Base-by-base conservation (phyloP, 352 stramenopile species). In the Paralagenidium karlingii region DNA sequence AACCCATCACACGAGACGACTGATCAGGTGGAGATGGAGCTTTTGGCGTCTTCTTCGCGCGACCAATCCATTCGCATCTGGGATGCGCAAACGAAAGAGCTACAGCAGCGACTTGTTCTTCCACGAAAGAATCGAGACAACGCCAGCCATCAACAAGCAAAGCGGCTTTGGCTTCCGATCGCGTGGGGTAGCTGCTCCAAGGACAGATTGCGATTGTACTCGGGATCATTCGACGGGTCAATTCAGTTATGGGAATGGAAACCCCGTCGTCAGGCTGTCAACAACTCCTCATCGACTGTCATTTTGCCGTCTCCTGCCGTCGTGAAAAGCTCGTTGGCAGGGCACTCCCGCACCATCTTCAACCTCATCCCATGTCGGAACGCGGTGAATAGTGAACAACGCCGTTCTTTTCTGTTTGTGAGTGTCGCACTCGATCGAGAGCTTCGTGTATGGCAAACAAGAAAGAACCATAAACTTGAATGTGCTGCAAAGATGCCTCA, bases 21-120 rank as follows among this genome's bases (percentile, higher is more conserved):
- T n/a, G 34, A 27, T 12, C n/a, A 19, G 2, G 19, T 15, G 16
- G 21, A 38, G 20, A 28, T 13, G 15, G 38, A 29, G 20, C 39
- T 53, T 7, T 68, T 66, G 5, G 70, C 70, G 9, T 77, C 68
- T 13, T 79, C 70, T 12, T 85, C 75, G 15, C 59, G 68, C 0
- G 75, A 88, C 45, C 71, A 75, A 22, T 65, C 41, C 2, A 83
- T 88, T 37, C 79, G 82, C 27, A 49, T 85, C 10, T 88, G 71
- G 71, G 24, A 49, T 21, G 15, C 15, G 19, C 22, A 22, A n/a
- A 39, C 2, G 43, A 50, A 37, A 49, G 40, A 16, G 33, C 62
- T 5, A 13, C 8, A 15, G 15, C 24, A 18, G 51, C n/a, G n/a
- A n/a, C n/a, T n/a, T n/a, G n/a, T n/a, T n/a, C n/a, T n/a, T n/a